A percentile compares a stretch with the other conserved stretches of the same genome.
Conservation (phyloP, 192 early-diverging fungal species). For the Rhizoclosmatium globosum region DNA sequence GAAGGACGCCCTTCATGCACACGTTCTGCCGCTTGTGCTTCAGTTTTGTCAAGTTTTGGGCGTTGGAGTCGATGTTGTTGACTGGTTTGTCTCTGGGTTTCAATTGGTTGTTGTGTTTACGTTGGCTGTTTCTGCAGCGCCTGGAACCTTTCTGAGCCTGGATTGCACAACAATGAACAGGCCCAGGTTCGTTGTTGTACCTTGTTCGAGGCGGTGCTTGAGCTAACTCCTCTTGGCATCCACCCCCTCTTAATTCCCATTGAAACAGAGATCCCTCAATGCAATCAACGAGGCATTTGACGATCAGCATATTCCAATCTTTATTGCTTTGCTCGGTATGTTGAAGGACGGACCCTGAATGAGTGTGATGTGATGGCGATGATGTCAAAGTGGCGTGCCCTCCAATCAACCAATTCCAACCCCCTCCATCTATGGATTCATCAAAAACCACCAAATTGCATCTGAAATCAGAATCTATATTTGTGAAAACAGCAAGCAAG, state of each 20-base stretch:
- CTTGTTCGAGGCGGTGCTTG: not conserved
- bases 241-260: not conserved
- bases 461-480: no score
- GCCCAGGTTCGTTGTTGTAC: constrained; percentile 3
- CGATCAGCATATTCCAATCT: constrained; percentile 19
- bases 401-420: not conserved
- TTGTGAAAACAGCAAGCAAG: no score
- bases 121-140: constrained; percentile 12
- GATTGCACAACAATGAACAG: constrained; percentile 31
- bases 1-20: constrained; percentile 27
- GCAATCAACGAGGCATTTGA: not conserved
- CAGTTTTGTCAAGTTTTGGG: constrained; percentile 24
- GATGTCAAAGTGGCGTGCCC: no score
- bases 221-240: not conserved
- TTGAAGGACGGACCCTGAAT: not conserved
- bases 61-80: constrained; percentile 36
- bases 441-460: not conserved
- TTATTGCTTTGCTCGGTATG: constrained; percentile 26
- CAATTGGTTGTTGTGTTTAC: not conserved
- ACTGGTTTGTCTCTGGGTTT: constrained; percentile 27
- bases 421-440: not conserved
- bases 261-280: constrained; percentile 22
- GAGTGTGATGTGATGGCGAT: not conserved
- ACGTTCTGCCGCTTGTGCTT: constrained; percentile 28
- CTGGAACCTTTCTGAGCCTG: constrained; percentile 29